Conservation (phyloP, 2,329 filamentous ascomycete species). For the Xylaria sp. region DNA sequence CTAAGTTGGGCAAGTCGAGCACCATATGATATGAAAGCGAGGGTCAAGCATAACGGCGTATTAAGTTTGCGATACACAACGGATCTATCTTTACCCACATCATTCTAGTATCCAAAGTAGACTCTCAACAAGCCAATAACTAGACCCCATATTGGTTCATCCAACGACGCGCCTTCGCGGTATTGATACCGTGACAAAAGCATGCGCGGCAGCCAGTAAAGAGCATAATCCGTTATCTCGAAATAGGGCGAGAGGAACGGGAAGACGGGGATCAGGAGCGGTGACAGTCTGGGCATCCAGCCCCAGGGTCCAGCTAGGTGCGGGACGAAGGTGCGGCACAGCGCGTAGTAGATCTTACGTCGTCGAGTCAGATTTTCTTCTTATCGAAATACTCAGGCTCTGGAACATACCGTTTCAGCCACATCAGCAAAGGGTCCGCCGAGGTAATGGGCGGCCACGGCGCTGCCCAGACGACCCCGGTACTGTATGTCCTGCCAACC, state of each 20-base stretch:
- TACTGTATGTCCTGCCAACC: slow-evolving; percentile 17
- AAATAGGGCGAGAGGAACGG: slow-evolving; percentile 10
- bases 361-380: slow-evolving; percentile 14
- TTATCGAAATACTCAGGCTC: neutral
- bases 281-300: slow-evolving; percentile 11
- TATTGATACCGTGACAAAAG: slow-evolving; percentile 8
- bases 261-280: slow-evolving; percentile 10
- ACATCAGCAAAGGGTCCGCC: slow-evolving; percentile 19
- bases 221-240: slow-evolving; percentile 1
- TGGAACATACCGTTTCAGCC: slow-evolving; percentile 24
- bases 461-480: slow-evolving; percentile 15
- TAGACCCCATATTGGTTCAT: slow-evolving; percentile 10
- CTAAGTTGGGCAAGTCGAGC: too few relatives aligned
- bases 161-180: neutral
- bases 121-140: slow-evolving; percentile 9
- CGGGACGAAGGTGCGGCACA: slow-evolving; percentile 23
- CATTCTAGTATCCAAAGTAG: slow-evolving; percentile 8
- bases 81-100: neutral
- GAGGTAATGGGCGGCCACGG: slow-evolving; percentile 17
- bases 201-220: slow-evolving; percentile 22
- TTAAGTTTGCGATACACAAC: slow-evolving; percentile 7
- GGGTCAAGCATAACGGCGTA: neutral
- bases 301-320: slow-evolving; percentile 15
- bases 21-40: neutral
- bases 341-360: slow-evolving; percentile 24